phyloP scores from a whole-genome alignment of 2,329 filamentous ascomycete species.

The Pyrenochaeta sp. region DNA sequence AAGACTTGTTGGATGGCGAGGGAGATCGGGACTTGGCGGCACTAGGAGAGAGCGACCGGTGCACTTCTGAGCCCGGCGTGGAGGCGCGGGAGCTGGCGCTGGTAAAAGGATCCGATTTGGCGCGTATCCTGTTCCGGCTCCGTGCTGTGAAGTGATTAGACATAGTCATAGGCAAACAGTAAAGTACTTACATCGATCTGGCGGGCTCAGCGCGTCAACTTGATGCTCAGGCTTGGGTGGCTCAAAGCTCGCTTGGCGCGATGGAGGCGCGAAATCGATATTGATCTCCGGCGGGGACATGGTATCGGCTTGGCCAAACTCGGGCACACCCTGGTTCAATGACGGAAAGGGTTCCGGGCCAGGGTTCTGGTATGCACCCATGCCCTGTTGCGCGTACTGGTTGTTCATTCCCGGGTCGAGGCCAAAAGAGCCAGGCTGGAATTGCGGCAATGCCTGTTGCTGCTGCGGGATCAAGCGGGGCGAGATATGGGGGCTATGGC shows the following conservation, averaged over 20 bases:
- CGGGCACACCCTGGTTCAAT: constrained; percentile 60
- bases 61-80: constrained; percentile 49
- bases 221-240: constrained; percentile 68
- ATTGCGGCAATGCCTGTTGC: constrained; percentile 63
- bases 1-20: constrained; percentile 58
- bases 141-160: constrained; percentile 53
- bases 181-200: constrained; percentile 66
- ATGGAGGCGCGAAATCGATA: constrained; percentile 86
- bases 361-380: constrained; percentile 61
- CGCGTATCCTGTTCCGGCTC: constrained; percentile 63
- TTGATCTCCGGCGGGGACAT: constrained; percentile 96
- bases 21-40: constrained; percentile 56
- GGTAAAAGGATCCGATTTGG: constrained; percentile 69
- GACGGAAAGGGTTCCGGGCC: constrained; percentile 59
- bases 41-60: constrained; percentile 54
- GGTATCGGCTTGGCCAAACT: constrained; percentile 73
- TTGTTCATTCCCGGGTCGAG: constrained; percentile 58
- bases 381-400: constrained; percentile 57
- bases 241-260: constrained; percentile 72
- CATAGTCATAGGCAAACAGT: constrained; percentile 8
- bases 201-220: constrained; percentile 83
- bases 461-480: constrained; percentile 75
- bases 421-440: constrained; percentile 58
- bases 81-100: constrained; percentile 57
- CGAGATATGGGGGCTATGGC: constrained; percentile 75